Base-by-base conservation (phyloP, 768 basidiomycete genomes). In the Cubamyces sp. region DNA sequence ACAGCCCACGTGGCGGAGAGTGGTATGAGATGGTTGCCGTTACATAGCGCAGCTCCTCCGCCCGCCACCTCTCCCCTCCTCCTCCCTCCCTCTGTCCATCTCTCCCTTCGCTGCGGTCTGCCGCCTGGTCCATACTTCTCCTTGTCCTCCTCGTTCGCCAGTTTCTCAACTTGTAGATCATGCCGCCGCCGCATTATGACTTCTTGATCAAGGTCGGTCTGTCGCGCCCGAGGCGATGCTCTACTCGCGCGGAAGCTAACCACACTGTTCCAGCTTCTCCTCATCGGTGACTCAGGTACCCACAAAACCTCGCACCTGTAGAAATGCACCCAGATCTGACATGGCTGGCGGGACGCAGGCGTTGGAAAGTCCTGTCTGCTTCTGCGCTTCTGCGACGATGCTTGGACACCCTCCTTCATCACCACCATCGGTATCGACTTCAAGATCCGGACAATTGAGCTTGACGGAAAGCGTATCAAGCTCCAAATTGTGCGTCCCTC, bases 341-440 rank as follows among this genome's bases (percentile, higher is more conserved):
- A 48, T 28, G 42, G n/a, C 30, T n/a, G 54, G 64, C 61, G 64
- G 28, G 62, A 68, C 42, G 50, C 68, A 88, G 94, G 94, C 78
- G 96, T 97, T 69, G 94, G 96, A 65, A 96, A 99, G 82, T 98
- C 96, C 26, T 94, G 92, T 79, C 83, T 95, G n/a, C 82, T 95
- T 54, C 84, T 94, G 64, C 90, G 94, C 66, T 99, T 99, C 86
- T 98, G 95, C 74, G 97, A 98, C 81, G 97, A 99, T 77, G 92
- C 96, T 66, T 99, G 96, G 95, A 98, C 97, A 37, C 96, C 96
- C 50, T 95, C 92, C 46, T 98, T 98, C 82, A 98, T 98, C 78
- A 98, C 96, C 60, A 99, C 97, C 60, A 99, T 99, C 75, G 97
- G 96, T 61, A 96, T 98, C 68, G 95, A 97, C 85, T 97, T 97